phyloP scores from a whole-genome alignment of 257 asterid species.

The Solanum boliviense region DNA sequence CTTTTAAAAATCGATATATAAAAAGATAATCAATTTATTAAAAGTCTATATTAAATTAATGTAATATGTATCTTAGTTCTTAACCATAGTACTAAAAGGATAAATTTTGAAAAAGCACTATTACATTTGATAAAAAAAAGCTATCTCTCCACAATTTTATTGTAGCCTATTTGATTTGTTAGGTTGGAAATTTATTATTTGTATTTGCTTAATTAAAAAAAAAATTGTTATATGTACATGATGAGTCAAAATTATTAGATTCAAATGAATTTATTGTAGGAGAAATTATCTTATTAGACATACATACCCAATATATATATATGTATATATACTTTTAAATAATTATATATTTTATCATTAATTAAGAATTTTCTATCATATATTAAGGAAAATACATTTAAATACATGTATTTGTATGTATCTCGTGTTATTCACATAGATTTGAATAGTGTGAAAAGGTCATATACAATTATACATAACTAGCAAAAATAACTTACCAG shows the following conservation, averaged over 20 bases:
- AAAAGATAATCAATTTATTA: background rate
- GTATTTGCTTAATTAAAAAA: background rate
- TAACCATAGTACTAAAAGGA: background rate
- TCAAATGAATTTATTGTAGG: background rate
- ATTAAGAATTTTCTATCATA: too few relatives aligned
- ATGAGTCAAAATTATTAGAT: background rate
- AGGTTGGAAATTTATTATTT: background rate
- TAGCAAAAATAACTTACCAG: too few relatives aligned
- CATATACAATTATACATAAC: too few relatives aligned
- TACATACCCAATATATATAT: too few relatives aligned
- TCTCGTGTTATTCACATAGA: background rate
- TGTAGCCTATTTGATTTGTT: background rate
- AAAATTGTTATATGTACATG: too few relatives aligned
- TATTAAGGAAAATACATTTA: accelerated
- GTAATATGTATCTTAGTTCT: background rate
- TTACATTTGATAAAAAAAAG: background rate
- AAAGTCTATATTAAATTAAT: background rate
- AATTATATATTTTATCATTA: too few relatives aligned
- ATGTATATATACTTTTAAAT: too few relatives aligned
- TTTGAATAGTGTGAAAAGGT: too few relatives aligned
- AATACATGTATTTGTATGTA: too few relatives aligned
- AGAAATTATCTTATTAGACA: too few relatives aligned
- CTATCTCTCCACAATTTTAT: background rate
- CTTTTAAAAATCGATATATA: too few relatives aligned
- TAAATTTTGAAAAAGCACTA: background rate